A percentile compares a stretch with the other conserved stretches of the same genome.
Conservation (phyloP, 2,329 filamentous ascomycete genomes). For the Penicillium sp. region DNA sequence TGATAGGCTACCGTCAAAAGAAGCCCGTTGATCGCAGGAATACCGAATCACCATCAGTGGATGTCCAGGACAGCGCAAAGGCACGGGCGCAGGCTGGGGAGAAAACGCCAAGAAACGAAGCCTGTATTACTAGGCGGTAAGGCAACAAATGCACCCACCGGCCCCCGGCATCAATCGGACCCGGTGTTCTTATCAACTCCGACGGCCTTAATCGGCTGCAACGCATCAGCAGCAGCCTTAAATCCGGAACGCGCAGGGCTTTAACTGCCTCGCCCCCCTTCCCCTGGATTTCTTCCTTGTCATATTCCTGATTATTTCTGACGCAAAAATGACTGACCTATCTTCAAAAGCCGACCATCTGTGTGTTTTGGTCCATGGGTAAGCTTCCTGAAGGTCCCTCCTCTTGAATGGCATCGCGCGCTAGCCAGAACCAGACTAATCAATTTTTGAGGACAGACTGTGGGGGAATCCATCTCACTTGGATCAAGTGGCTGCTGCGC, state of each 20-base stretch:
- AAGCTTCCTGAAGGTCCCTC: too few relatives aligned
- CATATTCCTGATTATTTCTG: not conserved
- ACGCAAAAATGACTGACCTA: slow-evolving; percentile 10
- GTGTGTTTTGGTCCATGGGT: slow-evolving; percentile 67
- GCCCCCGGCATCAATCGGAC: not conserved
- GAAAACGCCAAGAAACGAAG: too few relatives aligned
- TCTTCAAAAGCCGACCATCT: slow-evolving; percentile 54
- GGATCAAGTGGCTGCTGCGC: slow-evolving; percentile 56
- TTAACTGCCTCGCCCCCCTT: not conserved
- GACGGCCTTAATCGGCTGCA: not conserved
- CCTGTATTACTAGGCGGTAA: too few relatives aligned
- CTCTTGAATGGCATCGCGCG: too few relatives aligned
- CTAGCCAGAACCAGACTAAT: slow-evolving; percentile 14
- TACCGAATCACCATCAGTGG: not conserved
- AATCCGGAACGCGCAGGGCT: slow-evolving; percentile 11
- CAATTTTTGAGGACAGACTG: slow-evolving; percentile 45
- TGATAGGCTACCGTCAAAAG: not conserved
- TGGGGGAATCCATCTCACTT: slow-evolving; percentile 67
- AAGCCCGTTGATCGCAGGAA: not conserved
- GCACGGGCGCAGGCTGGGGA: too few relatives aligned
- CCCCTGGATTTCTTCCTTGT: not conserved
- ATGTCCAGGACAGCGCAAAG: not conserved
- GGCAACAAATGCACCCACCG: not conserved
- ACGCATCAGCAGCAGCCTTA: slow-evolving; percentile 6
- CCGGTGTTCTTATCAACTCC: not conserved